Percentiles rank a stretch among this genome's conserved stretches.
These are phyloP conservation scores for Dichomitus squalens DNA, from an alignment of 1,284 basidiomycete species.

Conservation along the genomic window DNA sequence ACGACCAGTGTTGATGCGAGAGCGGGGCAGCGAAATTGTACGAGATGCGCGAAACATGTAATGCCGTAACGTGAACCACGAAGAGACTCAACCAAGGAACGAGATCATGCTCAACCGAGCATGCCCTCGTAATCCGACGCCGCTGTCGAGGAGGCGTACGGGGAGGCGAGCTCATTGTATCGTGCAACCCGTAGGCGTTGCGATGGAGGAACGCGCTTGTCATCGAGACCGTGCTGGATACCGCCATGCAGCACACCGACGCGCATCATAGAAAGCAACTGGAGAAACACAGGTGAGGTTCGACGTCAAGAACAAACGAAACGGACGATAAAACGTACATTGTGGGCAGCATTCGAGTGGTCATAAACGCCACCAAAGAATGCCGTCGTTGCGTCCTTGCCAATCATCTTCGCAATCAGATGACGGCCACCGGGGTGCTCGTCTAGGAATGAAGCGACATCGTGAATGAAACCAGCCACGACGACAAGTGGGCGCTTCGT, in stretches of 20 bases:
- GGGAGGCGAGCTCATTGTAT: conserved; percentile 62
- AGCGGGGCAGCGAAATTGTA: conserved; percentile 17
- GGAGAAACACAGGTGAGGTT: conserved; percentile 20
- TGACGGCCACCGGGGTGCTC: conserved; percentile 88
- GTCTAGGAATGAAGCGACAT: conserved; percentile 83
- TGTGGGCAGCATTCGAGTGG: conserved; percentile 91
- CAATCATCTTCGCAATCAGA: conserved; percentile 67
- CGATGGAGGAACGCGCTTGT: conserved; percentile 66
- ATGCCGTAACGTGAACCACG: conserved; percentile 5
- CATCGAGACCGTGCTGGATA: conserved; percentile 60
- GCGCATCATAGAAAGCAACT: conserved; percentile 87
- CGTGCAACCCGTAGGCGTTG: conserved; percentile 70
- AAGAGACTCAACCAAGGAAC: neutral
- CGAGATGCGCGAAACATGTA: conserved; percentile 21
- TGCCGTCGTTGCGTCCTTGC: conserved; percentile 85
- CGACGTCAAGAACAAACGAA: neutral
- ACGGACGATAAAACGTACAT: conserved; percentile 47
- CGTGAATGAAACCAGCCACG: conserved; percentile 90
- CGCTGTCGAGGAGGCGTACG: conserved; percentile 42
- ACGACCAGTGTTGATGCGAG: conserved; percentile 11
- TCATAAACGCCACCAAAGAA: conserved; percentile 96
- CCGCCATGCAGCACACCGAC: conserved; percentile 87
- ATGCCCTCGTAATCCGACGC: conserved; percentile 42
- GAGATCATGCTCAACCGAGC: conserved; percentile 28
- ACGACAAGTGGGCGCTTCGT: conserved; percentile 79